A percentile compares a stretch with the other conserved stretches of the same genome.
These are phyloP conservation scores for Paramyrothecium roridum DNA, from an alignment of 2,329 filamentous ascomycete genomes.

Conservation along the genomic window DNA sequence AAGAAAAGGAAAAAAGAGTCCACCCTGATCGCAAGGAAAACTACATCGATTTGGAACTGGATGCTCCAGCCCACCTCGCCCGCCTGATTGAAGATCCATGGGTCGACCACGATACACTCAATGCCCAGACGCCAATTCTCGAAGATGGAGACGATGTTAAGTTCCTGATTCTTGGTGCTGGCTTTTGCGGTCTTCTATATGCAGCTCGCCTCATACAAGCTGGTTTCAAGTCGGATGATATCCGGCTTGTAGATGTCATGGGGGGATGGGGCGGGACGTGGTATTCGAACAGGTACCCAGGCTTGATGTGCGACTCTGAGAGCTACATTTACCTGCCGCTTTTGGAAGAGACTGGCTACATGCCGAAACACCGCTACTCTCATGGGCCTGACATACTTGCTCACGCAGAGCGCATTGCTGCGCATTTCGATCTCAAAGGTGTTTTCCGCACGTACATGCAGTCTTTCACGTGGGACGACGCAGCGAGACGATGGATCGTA, in stretches of 20 bases:
- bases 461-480: constrained; percentile 43
- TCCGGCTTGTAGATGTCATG: constrained; percentile 35
- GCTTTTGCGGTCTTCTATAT: constrained; percentile 25
- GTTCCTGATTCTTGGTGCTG: constrained; percentile 27
- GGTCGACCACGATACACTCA: constrained; percentile 28
- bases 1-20: constrained; percentile 26
- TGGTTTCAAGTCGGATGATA: constrained; percentile 22
- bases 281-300: constrained; percentile 50
- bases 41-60: constrained; percentile 20
- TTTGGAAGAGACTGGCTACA: constrained; percentile 57
- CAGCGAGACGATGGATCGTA: constrained; percentile 15
- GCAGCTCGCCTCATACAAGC: constrained; percentile 15
- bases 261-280: constrained; percentile 46
- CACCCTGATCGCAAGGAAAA: constrained; percentile 22
- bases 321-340: constrained; percentile 57
- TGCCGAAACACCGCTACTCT: constrained; percentile 49
- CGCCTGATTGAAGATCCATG: constrained; percentile 26
- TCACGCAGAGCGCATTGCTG: constrained; percentile 38
- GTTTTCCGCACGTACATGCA: constrained; percentile 40
- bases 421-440: constrained; percentile 32
- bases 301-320: constrained; percentile 55
- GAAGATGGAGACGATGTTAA: constrained; percentile 22
- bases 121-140: constrained; percentile 15
- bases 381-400: constrained; percentile 37
- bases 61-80: constrained; percentile 8